Base-by-base conservation (phyloP, 495 filamentous ascomycete species). In the Aspergillus leporis region DNA sequence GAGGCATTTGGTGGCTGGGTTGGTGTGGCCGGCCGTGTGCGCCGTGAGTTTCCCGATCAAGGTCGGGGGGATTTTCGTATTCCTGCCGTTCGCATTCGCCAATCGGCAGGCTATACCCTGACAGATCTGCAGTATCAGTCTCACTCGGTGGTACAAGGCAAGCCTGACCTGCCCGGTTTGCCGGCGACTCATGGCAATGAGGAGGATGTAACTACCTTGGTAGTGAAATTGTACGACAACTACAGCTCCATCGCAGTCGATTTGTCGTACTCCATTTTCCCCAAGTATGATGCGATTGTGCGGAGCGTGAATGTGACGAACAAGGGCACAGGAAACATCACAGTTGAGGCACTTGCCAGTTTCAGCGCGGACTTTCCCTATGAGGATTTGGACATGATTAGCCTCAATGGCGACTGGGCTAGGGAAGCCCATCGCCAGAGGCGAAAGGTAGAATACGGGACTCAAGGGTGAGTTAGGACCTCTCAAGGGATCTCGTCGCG, bases 251-350 rank as follows among this genome's bases (percentile, higher is more conserved):
- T 84, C 21, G 72, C 73, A 0, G 81, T 79, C 0, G 80, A 78
- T 28, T 57, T 84, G 59, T 75, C 74, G 18, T 84, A 85, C 57
- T 84, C 81, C 3, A 75, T 85, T 40, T 85, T 85, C 49, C 81
- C 80, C 0, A 60, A 69, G 32, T 77, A 81, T 59, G 75, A 83
- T 59, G 78, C 81, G 1, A 68, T 85, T 49, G 75, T 74, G n/a
- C 75, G 82, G 25, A 83, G 78, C 63, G 81, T 78, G 50, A 68
- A 69, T 34, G 69, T 85, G 50, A 80, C 75, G 4, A 85, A 85
- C 49, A 74, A 78, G 48, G 78, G 81, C 41, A 70, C 69, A 10
- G 61, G 56, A 1, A 72, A 74, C 28, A 72, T 83, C 31, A 77
- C 74, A 0, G 65, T 85, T 10, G 72, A 83, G 48, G 68, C 75